Conservation (phyloP, 2,329 filamentous ascomycete genomes). For the Scedosporium boydii region DNA sequence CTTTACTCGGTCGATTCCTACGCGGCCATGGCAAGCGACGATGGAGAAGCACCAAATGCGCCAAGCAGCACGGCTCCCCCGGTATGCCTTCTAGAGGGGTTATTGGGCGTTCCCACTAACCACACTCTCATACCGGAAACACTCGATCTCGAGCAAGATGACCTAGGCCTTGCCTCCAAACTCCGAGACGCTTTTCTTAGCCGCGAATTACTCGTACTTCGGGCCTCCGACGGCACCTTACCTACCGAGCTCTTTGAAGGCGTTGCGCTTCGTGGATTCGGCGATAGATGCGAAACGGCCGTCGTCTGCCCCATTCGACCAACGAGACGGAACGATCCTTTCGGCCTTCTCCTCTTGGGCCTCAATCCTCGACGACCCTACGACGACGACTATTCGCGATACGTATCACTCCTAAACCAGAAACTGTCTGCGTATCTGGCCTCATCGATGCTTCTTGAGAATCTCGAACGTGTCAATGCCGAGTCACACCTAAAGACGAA, state of each 20-base stretch:
- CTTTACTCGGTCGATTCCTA: slow-evolving; percentile 39
- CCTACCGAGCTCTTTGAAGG: slow-evolving; percentile 48
- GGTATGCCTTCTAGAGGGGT: slow-evolving; percentile 31
- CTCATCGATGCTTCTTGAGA: slow-evolving; percentile 3
- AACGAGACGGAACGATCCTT: slow-evolving; percentile 52
- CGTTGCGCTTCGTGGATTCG: slow-evolving; percentile 53
- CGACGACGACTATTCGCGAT: slow-evolving; percentile 63
- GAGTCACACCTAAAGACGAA: background rate
- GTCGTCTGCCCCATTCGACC: slow-evolving; percentile 62
- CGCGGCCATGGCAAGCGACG: slow-evolving; percentile 13
- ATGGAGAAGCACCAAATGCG: slow-evolving; percentile 15
- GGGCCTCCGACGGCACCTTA: slow-evolving; percentile 40
- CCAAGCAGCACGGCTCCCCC: slow-evolving; percentile 17
- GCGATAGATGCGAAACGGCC: slow-evolving; percentile 53
- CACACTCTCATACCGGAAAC: slow-evolving; percentile 30
- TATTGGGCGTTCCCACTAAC: slow-evolving; percentile 32
- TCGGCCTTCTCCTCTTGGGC: slow-evolving; percentile 60
- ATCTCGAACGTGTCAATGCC: background rate
- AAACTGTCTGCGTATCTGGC: slow-evolving; percentile 5
- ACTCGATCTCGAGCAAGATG: slow-evolving; percentile 25
- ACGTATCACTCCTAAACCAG: slow-evolving; percentile 40
- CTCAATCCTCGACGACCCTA: slow-evolving; percentile 63
- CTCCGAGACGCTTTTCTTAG: slow-evolving; percentile 29
- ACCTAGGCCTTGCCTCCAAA: slow-evolving; percentile 26
- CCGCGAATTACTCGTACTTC: slow-evolving; percentile 28